Base-by-base conservation (phyloP, 2,329 filamentous ascomycete genomes). In the Teratosphaeria destructans region DNA sequence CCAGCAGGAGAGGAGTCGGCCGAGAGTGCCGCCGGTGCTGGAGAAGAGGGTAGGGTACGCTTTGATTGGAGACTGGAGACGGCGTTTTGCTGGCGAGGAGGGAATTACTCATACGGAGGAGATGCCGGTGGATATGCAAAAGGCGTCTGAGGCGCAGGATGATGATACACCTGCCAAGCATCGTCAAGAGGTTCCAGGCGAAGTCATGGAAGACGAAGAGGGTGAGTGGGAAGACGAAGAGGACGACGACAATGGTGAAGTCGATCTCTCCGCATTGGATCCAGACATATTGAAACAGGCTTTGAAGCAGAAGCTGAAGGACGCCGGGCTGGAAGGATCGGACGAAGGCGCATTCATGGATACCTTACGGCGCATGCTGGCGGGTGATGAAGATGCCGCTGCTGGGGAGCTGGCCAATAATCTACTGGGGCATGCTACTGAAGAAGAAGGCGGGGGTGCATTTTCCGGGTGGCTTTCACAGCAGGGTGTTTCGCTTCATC, bases 21-120 rank as follows among this genome's bases (percentile, higher is more conserved):
- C 27, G 5, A 54, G 58, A 12, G n/a, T 60, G 35, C 54, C 59
- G n/a, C 59, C 63, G 1, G 29, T 52, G 37, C n/a, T 57, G 3
- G 69, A 73, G n/a, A 61, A 70, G 14, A 64, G 65, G 1, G 62
- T 69, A 55, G 56, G 72, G 11, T 76, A 73, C 58, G 72, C 77
- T 4, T 64, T 80, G 14, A 61, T 80, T 29, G 72, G 73, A 43
- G 73, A 80, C 60, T 80, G 78, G 78, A 72, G 72, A 60, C 68
- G 74, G 57, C 71, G 71, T 34, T 73, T 75, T 56, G 66, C 64
- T 35, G 64, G 71, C 32, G 67, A 64, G 56, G 63, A 65, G 29
- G 66, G 63, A 3, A 32, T 60, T 16, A 47, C 63, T 1, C 57
- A 52, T n/a, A 29, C 29, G 5, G 65, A 59, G 39, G 55, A 60